These are phyloP conservation scores for Linum tenue DNA, from an alignment of 345 rosid species.

Conservation along the genomic window DNA sequence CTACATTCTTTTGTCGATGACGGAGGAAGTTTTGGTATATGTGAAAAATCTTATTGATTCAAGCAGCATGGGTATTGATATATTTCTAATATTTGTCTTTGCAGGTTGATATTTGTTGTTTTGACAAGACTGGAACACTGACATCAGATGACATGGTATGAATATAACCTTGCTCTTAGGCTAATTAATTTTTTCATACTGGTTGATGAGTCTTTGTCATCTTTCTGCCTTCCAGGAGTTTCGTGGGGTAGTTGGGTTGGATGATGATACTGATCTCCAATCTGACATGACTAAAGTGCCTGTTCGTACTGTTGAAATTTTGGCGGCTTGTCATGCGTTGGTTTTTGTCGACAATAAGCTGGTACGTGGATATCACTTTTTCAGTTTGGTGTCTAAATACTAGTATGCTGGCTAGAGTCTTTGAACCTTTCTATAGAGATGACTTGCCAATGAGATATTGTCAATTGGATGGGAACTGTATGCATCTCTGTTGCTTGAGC, in stretches of 20 bases:
- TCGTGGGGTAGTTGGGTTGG: slow-evolving; percentile 76
- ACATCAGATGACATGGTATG: slow-evolving; percentile 99
- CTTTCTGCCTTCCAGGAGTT: slow-evolving; percentile 53
- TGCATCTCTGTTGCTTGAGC: neutral
- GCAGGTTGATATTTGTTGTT: slow-evolving; percentile 98
- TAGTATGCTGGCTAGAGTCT: neutral
- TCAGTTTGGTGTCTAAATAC: neutral
- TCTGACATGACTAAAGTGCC: slow-evolving; percentile 81
- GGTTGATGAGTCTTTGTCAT: slow-evolving; percentile 6
- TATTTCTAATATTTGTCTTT: slow-evolving; percentile 2
- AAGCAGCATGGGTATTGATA: neutral
- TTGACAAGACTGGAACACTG: slow-evolving; percentile 96
- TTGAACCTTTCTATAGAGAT: neutral
- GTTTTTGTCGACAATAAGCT: slow-evolving; percentile 94
- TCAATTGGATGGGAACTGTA: neutral
- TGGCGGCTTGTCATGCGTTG: slow-evolving; percentile 98
- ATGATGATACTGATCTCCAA: slow-evolving; percentile 45
- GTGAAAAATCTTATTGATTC: neutral
- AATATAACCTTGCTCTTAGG: slow-evolving; percentile 4
- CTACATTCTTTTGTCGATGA: too few species aligned
- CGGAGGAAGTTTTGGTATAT: neutral
- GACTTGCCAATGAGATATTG: neutral
- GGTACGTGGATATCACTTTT: slow-evolving; percentile 35
- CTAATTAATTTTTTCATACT: slow-evolving; percentile 5
- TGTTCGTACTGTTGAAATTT: slow-evolving; percentile 60